Conservation (phyloP, 768 basidiomycete genomes). For the Brasilioporus rufonigricans region DNA sequence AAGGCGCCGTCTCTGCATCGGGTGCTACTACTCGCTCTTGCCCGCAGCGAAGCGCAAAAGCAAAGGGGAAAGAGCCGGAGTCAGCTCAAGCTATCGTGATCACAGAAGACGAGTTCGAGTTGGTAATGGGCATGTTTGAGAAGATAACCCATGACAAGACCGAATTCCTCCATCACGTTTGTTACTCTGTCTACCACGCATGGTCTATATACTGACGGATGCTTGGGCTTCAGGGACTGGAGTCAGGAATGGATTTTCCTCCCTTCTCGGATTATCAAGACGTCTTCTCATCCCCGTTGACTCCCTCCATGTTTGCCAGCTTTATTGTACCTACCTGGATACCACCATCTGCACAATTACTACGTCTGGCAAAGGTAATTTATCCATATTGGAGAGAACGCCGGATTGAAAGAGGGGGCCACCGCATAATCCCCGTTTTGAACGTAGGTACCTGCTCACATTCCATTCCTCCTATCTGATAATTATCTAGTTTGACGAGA, state of each 20-base stretch:
- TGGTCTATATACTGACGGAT: neutral
- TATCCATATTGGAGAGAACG: constrained; percentile 93
- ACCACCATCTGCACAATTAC: constrained; percentile 58
- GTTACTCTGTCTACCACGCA: constrained; percentile 28
- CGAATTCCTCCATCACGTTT: constrained; percentile 85
- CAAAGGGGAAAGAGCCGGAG: constrained; percentile 84
- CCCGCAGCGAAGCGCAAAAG: constrained; percentile 63
- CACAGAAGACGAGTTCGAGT: constrained; percentile 90
- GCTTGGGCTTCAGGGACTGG: constrained; percentile 46
- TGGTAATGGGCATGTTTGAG: constrained; percentile 94
- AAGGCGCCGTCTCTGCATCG: constrained; percentile 59
- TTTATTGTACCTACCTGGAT: constrained; percentile 68
- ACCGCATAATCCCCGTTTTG: constrained; percentile 80
- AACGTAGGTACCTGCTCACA: constrained; percentile 56
- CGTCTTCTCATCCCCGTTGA: constrained; percentile 57
- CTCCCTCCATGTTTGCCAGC: constrained; percentile 63
- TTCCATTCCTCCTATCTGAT: neutral
- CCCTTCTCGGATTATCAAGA: constrained; percentile 73
- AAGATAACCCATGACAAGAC: constrained; percentile 86
- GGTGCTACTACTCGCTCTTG: constrained; percentile 54
- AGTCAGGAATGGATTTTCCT: constrained; percentile 67
- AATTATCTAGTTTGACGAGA: constrained; percentile 70
- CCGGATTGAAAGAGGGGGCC: constrained; percentile 74
- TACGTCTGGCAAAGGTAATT: constrained; percentile 66
- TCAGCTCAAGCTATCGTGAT: constrained; percentile 60